Base-by-base conservation (phyloP, 768 basidiomycete species). In the Peribolospora kevripleyi region DNA sequence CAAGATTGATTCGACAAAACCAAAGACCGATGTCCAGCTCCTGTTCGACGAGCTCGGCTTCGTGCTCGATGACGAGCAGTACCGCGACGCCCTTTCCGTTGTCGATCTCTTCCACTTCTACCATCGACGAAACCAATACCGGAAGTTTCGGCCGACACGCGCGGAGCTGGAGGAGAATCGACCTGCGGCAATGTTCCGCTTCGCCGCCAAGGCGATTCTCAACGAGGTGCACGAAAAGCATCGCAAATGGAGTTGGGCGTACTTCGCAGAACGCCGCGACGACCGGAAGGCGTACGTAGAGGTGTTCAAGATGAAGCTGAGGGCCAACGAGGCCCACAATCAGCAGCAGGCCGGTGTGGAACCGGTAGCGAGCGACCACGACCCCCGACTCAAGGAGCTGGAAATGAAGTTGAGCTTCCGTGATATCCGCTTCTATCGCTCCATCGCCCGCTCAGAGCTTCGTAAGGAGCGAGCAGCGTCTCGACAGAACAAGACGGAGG, bases 31-130 rank as follows among this genome's bases (percentile, higher is more conserved):
- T 62, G 76, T 84, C 3, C 79, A 84, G 61, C 72, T 97, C 41
- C 69, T 81, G 13, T 95, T 97, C 65, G 79, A 93, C 60, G 85
- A 95, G 67, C 88, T 98, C 52, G 88, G 82, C 6, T 78, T 97
- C 55, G 75, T 81, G 25, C 70, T 98, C 50, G 91, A 98, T 65
- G 79, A 86, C 59, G 77, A 88, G 60, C 93, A 98, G 68, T 98
- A 95, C 65, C 77, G 85, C 53, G 87, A 97, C 66, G 77, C 76
- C 36, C 85, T 97, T 56, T 90, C 84, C 25, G 75, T 97, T 48
- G 73, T 88, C 57, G 90, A 97, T 66, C 87, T 95, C 76, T 93
- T 91, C 68, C 91, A 97, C 66, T 81, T 95, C 57, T 93, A 91
- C 67, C 75, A 80, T 49, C 78, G 93, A 53, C 79, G 79, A 57